Conservation (phyloP, 768 basidiomycete genomes). For the Austroboletus eburneus region DNA sequence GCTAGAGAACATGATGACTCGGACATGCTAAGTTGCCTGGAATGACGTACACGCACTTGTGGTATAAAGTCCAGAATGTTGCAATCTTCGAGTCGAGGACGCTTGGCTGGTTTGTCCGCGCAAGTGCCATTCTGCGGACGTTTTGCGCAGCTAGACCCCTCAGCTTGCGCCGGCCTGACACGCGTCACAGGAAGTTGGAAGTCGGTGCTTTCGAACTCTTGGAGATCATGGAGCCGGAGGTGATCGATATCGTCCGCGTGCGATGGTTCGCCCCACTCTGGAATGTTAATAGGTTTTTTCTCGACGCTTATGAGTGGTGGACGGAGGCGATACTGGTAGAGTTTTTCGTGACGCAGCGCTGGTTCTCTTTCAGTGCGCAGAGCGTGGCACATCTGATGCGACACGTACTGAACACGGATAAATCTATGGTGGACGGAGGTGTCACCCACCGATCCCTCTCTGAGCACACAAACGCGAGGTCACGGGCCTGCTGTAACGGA, state of each 20-base stretch:
- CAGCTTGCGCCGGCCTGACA: not conserved
- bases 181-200: conserved; percentile 15
- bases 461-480: conserved; percentile 17
- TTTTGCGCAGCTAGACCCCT: conserved; percentile 5
- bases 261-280: conserved; percentile 39
- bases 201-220: conserved; percentile 41
- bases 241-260: conserved; percentile 32
- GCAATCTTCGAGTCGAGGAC: conserved; percentile 32
- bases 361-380: conserved; percentile 7
- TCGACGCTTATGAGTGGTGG: conserved; percentile 13
- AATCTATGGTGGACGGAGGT: conserved; percentile 9
- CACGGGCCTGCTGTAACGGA: conserved; percentile 18
- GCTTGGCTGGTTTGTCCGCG: conserved; percentile 25
- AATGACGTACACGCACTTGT: conserved; percentile 36
- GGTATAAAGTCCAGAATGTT: conserved; percentile 40
- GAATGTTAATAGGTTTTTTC: conserved; percentile 4
- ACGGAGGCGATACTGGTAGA: conserved; percentile 21
- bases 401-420: conserved; percentile 22
- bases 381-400: not conserved
- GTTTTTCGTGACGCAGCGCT: conserved; percentile 15
- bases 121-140: conserved; percentile 1
- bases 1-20: conserved; percentile 19
- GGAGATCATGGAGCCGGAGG: conserved; percentile 36
- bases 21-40: not conserved
- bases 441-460: conserved; percentile 15